Base-by-base conservation (phyloP, 2,329 filamentous ascomycete species). In the Ciborinia camelliae region DNA sequence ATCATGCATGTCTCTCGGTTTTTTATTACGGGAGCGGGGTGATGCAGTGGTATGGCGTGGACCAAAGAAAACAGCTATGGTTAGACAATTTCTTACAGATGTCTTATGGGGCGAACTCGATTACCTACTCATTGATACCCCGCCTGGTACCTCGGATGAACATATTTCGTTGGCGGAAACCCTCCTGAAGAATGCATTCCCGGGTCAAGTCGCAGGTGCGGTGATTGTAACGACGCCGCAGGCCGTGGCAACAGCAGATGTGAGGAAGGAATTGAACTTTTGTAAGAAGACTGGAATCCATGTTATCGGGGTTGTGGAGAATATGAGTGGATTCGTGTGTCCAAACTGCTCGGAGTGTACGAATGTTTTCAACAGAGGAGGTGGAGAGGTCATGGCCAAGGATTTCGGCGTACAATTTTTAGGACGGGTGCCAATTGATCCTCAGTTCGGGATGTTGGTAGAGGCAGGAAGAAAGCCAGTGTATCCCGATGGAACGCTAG, bases 41-140 rank as follows among this genome's bases (percentile, higher is more conserved):
- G 92, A 97, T 72, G 94, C 95, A 0, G 93, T 99, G 0, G 95
- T 99, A 47, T 99, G 95, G 95, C 86, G 95, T 62, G 95, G 95
- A 0, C 95, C 95, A 2, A 99, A 99, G 79, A 99, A 99, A 80
- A 99, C 95, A 5, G 95, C 95, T 59, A 99, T 99, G 95, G 92
- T 99, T 65, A 87, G 93, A 48, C 95, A 99, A 76, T 99, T 99
- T 75, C 81, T 99, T 35, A 90, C 90, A 1, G 93, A 97, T 74
- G 93, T 97, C 5, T 82, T 91, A 37, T 98, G 95, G 95, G 84
- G 86, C 62, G 84, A 88, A 30, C 86, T 91, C n/a, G 94, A 98
- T 76, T 98, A 91, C 74, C 82, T 99, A 0, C 84, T 99, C 66
- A 91, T 99, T 73, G 95, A 99, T 77, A 99, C 95, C 3, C 95